Percentiles rank a stretch among this genome's conserved stretches.
These are phyloP conservation scores for Russula griseocarnosa DNA, from an alignment of 768 basidiomycete genomes.

Conservation along the genomic window DNA sequence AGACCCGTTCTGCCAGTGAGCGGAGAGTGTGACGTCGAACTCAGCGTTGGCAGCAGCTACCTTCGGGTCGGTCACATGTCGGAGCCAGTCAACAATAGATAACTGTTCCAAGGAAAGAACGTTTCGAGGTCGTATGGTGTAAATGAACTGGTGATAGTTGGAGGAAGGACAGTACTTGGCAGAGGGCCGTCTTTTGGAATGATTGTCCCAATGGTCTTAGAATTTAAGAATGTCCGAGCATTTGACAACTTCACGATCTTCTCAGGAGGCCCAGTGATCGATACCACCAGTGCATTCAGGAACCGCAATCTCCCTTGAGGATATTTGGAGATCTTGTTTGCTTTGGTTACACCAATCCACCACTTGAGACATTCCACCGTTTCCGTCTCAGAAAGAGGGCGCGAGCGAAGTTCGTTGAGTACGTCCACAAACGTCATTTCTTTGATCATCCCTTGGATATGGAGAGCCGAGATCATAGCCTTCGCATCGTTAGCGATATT, in stretches of 20 bases:
- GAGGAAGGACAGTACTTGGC: conserved; percentile 67
- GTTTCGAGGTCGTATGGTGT: conserved; percentile 32
- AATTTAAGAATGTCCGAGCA: conserved; percentile 69
- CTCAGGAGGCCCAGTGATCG: conserved; percentile 42
- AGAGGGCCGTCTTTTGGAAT: conserved; percentile 75
- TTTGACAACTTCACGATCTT: conserved; percentile 62
- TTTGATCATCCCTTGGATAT: too few species aligned
- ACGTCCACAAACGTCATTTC: too few species aligned
- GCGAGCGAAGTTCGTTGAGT: too few species aligned
- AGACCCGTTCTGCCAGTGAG: conserved; percentile 72
- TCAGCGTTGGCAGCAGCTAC: conserved; percentile 43
- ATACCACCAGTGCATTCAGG: conserved; percentile 65
- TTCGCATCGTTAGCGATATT: conserved; percentile 52
- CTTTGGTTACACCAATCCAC: too few species aligned
- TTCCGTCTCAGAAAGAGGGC: too few species aligned
- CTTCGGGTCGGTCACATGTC: conserved; percentile 51
- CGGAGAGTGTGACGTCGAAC: conserved; percentile 60
- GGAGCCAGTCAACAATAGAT: conserved; percentile 69
- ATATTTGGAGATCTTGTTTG: too few species aligned
- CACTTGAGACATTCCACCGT: conserved; percentile 60
- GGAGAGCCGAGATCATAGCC: conserved; percentile 49
- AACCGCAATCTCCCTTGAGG: conserved; percentile 64
- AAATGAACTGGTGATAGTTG: conserved; percentile 59
- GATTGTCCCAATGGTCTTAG: conserved; percentile 44
- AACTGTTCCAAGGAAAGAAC: conserved; percentile 78